A percentile compares a stretch with the other conserved stretches of the same genome.
These are phyloP conservation scores for Beauveria scarabaeidicola DNA, from an alignment of 2,329 filamentous ascomycete genomes.

Conservation along the genomic window DNA sequence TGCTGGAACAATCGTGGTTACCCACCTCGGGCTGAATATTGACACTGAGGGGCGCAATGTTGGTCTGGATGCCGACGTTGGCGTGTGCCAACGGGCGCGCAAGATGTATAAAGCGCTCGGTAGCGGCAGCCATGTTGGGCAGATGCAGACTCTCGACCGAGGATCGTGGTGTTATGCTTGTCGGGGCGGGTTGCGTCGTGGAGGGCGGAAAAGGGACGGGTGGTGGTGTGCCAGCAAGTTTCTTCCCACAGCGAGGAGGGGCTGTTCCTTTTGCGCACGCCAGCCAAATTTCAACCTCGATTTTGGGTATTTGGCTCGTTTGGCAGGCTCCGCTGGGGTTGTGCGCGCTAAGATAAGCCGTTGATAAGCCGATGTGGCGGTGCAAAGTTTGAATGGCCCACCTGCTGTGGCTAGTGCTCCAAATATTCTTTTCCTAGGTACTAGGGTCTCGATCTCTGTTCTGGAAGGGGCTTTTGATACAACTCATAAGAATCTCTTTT, in stretches of 20 bases:
- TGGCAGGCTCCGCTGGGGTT: constrained; percentile 37
- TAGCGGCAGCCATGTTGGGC: constrained; percentile 69
- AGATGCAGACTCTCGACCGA: constrained; percentile 15
- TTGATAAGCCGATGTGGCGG: constrained; percentile 28
- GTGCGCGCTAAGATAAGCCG: constrained; percentile 47
- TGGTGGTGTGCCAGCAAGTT: constrained; percentile 14
- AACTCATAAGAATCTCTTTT: constrained; percentile 11
- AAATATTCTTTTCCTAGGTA: constrained; percentile 14
- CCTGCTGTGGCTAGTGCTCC: constrained; percentile 24
- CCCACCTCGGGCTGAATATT: constrained; percentile 90
- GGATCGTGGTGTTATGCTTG: background rate
- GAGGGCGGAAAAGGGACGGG: constrained; percentile 11
- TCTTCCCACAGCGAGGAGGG: constrained; percentile 12
- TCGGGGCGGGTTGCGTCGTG: constrained; percentile 16
- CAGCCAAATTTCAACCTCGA: constrained; percentile 28
- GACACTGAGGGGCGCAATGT: constrained; percentile 85
- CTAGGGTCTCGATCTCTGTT: constrained; percentile 21
- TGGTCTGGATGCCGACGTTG: constrained; percentile 68
- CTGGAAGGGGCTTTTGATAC: constrained; percentile 11
- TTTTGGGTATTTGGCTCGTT: constrained; percentile 34
- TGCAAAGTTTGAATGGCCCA: constrained; percentile 17
- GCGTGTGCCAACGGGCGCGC: constrained; percentile 83
- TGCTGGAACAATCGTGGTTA: constrained; percentile 11
- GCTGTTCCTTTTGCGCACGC: constrained; percentile 13
- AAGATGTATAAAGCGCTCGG: constrained; percentile 87